phyloP scores from a whole-genome alignment of 805 yeast species.

The Yarrowia yakushimensis region DNA sequence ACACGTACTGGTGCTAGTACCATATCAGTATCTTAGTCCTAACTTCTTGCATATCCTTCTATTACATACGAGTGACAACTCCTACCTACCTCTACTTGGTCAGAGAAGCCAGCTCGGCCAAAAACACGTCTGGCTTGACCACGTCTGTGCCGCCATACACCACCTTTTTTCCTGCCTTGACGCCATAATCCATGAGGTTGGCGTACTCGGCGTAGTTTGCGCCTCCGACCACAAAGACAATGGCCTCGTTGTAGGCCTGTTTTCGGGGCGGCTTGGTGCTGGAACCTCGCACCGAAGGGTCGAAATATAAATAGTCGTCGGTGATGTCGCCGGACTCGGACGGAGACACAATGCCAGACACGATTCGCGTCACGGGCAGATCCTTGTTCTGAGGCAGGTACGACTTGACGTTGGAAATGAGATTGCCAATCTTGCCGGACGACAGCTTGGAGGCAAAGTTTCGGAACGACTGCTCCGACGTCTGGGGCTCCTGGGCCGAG shows the following conservation, averaged over 20 bases:
- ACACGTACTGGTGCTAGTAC: no score
- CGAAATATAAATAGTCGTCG: conserved; percentile 86
- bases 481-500: conserved; percentile 31
- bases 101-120: background rate
- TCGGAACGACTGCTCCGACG: conserved; percentile 35
- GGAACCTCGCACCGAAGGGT: conserved; percentile 85
- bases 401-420: conserved; percentile 83
- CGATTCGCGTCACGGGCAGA: conserved; percentile 84
- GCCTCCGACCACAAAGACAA: conserved; percentile 94
- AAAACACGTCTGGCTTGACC: conserved; percentile 19
- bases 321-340: conserved; percentile 57
- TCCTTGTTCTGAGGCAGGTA: conserved; percentile 83
- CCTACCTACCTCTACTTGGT: background rate
- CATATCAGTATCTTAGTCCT: no score
- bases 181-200: conserved; percentile 85
- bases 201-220: conserved; percentile 94
- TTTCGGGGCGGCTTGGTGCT: conserved; percentile 86
- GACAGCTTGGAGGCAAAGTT: conserved; percentile 75
- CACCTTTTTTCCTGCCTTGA: conserved; percentile 50
- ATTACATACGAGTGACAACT: no score
- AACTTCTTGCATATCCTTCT: no score
- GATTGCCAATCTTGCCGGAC: conserved; percentile 77
- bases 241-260: conserved; percentile 71
- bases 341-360: conserved; percentile 72
- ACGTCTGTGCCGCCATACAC: conserved; percentile 31